Evolutionary conservation across 2,329 filamentous ascomycete genomes (phyloP).

Genomic region (Aspergillus sojae): DNA sequence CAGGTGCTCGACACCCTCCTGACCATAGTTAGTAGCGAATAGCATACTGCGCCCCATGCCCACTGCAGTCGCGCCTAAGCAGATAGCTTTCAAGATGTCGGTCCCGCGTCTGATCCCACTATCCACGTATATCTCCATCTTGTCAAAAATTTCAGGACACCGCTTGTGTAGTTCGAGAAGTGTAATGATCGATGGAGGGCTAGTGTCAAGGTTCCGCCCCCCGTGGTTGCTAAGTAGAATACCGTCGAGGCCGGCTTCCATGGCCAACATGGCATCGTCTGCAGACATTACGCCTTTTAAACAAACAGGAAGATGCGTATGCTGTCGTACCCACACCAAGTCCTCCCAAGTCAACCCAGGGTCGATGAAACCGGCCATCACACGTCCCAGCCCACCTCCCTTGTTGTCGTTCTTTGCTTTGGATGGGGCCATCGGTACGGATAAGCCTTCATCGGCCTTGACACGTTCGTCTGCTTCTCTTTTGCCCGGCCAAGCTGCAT

Average conservation of each 20-base stretch:
- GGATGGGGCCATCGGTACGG: constrained; percentile 48
- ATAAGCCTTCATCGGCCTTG: constrained; percentile 48
- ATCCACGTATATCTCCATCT: constrained; percentile 57
- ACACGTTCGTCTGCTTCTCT: constrained; percentile 61
- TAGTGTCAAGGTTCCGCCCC: constrained; percentile 58
- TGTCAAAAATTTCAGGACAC: constrained; percentile 54
- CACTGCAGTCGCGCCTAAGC: constrained; percentile 57
- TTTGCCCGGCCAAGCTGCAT: constrained; percentile 58
- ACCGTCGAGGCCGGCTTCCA: constrained; percentile 54
- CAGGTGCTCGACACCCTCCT: constrained; percentile 57
- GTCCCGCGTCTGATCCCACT: constrained; percentile 57
- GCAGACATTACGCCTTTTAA: constrained; percentile 61
- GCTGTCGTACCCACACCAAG: constrained; percentile 54
- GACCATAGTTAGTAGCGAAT: constrained; percentile 57
- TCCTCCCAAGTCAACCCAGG: constrained; percentile 57
- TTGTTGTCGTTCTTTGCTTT: constrained; percentile 54
- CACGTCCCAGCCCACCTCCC: constrained; percentile 55
- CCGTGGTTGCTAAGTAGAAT: constrained; percentile 63
- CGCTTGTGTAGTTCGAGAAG: constrained; percentile 55
- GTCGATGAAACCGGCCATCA: constrained; percentile 58
- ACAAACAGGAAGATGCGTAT: constrained; percentile 55
- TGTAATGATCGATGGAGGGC: constrained; percentile 53
- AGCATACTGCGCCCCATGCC: constrained; percentile 58
- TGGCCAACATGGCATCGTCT: constrained; percentile 56
- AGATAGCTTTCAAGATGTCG: constrained; percentile 58